Conservation (phyloP, 2,329 filamentous ascomycete species). For the Aurifilum marmelostoma region DNA sequence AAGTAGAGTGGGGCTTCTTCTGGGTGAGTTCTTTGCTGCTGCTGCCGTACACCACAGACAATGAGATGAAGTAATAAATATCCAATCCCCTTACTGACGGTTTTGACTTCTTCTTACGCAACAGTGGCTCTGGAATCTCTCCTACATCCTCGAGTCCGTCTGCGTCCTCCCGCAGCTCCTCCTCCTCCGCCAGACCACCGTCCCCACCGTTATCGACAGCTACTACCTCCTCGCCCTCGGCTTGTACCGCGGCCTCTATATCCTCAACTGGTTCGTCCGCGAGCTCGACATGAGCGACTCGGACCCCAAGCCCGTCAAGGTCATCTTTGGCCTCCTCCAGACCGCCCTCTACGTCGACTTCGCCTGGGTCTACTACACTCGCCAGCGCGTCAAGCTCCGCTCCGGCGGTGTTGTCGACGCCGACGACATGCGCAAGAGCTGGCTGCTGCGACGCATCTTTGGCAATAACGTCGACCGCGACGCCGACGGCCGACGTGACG, state of each 20-base stretch:
- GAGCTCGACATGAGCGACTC: constrained; percentile 61
- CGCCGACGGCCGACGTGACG: constrained; percentile 47
- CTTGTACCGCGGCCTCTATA: constrained; percentile 85
- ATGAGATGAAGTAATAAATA: too few relatives aligned
- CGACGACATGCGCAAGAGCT: constrained; percentile 84
- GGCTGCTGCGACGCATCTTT: constrained; percentile 79
- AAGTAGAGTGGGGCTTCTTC: constrained; percentile 50
- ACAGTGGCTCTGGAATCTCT: constrained; percentile 85
- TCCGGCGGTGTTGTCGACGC: constrained; percentile 86
- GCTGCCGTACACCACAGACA: too few relatives aligned
- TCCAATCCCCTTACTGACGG: not conserved
- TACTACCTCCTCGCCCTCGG: constrained; percentile 90
- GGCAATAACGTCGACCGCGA: constrained; percentile 59
- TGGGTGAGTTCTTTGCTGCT: constrained; percentile 45
- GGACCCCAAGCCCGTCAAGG: constrained; percentile 70
- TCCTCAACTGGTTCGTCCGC: constrained; percentile 86
- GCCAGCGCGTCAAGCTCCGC: constrained; percentile 91
- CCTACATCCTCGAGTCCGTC: constrained; percentile 87
- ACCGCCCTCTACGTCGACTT: constrained; percentile 92
- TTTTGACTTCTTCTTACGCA: constrained; percentile 42
- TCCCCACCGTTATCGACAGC: constrained; percentile 95
- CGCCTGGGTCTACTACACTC: constrained; percentile 93
- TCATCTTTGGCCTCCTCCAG: constrained; percentile 87
- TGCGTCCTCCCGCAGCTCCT: constrained; percentile 90
- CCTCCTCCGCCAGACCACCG: constrained; percentile 89